phyloP scores from a whole-genome alignment of 1,284 basidiomycete species.

The Singerocomus inundabilis region DNA sequence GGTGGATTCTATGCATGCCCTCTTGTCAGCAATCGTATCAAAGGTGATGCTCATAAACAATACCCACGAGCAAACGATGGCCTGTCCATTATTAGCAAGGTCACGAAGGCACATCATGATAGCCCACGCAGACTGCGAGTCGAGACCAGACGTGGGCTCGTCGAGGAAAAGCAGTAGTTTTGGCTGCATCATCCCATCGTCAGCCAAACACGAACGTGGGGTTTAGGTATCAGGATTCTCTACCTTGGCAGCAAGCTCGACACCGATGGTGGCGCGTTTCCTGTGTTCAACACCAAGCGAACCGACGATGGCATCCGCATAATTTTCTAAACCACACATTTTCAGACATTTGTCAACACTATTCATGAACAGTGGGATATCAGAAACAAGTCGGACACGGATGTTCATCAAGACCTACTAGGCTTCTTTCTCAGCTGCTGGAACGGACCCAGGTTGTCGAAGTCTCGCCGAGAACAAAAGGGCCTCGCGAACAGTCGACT shows the following conservation, averaged over 20 bases:
- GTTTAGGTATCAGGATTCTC: neutral
- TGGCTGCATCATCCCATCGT: slow-evolving; percentile 41
- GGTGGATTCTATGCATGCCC: slow-evolving; percentile 16
- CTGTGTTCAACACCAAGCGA: slow-evolving; percentile 71
- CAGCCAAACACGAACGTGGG: neutral
- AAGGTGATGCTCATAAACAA: slow-evolving; percentile 26
- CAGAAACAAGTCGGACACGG: neutral
- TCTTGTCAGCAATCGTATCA: neutral
- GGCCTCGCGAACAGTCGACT: slow-evolving; percentile 79
- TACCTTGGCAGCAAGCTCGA: slow-evolving; percentile 75
- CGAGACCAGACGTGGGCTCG: slow-evolving; percentile 83
- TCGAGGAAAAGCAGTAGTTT: slow-evolving; percentile 79
- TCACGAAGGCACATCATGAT: slow-evolving; percentile 76
- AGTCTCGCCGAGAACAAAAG: slow-evolving; percentile 79
- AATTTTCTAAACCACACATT: slow-evolving; percentile 72
- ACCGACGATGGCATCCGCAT: slow-evolving; percentile 78
- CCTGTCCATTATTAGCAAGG: slow-evolving; percentile 74
- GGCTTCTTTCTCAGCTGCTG: slow-evolving; percentile 71
- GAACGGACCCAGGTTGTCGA: slow-evolving; percentile 69
- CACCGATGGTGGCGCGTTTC: slow-evolving; percentile 79
- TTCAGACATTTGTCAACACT: slow-evolving; percentile 80
- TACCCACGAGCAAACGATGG: slow-evolving; percentile 70
- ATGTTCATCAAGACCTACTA: slow-evolving; percentile 48
- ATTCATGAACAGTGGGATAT: neutral
- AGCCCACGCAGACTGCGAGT: slow-evolving; percentile 86